Evolutionary conservation across 371 early-diverging fungal species (phyloP).

Genomic region (Mortierella sp.): DNA sequence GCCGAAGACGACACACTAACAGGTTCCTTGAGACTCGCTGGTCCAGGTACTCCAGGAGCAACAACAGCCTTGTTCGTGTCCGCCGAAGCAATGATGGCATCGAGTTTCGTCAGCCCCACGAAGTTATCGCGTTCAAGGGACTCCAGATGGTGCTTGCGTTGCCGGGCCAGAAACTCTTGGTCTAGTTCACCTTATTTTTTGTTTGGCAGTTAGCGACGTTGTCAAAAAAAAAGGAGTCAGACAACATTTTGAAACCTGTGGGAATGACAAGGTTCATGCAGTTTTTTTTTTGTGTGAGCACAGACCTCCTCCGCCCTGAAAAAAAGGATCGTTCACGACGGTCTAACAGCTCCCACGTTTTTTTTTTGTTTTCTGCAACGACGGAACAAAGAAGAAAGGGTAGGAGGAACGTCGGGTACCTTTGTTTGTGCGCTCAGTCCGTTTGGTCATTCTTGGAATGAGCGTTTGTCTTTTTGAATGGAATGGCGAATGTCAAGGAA

Average conservation of each 20-base stretch:
- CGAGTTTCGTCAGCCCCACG: constrained; percentile 63
- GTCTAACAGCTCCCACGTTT: no score
- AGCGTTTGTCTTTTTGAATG: background rate
- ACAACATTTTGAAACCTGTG: background rate
- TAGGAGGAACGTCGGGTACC: background rate
- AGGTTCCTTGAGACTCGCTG: background rate
- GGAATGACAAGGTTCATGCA: background rate
- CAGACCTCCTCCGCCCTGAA: background rate
- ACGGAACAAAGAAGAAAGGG: background rate
- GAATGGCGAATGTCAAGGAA: background rate
- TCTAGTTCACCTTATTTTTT: background rate
- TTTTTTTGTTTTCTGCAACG: no score
- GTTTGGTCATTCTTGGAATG: background rate
- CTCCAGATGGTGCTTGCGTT: constrained; percentile 66
- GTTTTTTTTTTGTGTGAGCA: background rate
- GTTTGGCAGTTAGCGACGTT: background rate
- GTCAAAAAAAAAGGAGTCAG: background rate
- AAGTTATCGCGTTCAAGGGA: constrained; percentile 73
- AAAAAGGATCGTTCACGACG: background rate
- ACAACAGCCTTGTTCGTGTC: constrained; percentile 34
- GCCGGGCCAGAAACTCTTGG: constrained; percentile 26
- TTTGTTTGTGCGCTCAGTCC: background rate
- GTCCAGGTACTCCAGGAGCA: no score
- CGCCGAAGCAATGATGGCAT: constrained; percentile 63
- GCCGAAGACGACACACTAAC: no score